Evolutionary conservation across 176 grass and related monocot genomes (phyloP), one percentile per base, ranked within the genome.

Genomic region (Juncus effusus): DNA sequence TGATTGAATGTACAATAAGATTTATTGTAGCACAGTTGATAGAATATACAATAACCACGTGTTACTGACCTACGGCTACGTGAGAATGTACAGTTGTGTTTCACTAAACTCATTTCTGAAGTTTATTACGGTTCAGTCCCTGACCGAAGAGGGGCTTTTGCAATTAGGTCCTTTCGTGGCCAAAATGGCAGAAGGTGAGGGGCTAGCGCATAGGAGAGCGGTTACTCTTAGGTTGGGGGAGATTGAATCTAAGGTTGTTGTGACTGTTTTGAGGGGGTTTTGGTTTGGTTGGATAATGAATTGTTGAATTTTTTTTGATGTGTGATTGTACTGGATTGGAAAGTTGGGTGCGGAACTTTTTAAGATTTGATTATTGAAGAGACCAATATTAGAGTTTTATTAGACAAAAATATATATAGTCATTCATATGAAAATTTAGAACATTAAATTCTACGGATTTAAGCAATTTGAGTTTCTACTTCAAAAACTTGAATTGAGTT

Each of bases 51-150:
- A 87, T 2, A 97, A 97, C 56, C 88, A 97, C 16, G 88, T 92
- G 64, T 88, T 92, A 75, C 93, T 87, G 7, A 97, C 88, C 37
- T 92, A 96, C 0, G 93, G 93, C 42, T 96, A 96, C 41, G 82
- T 87, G 4, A 89, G 84, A 76, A 96, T 96, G 93, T 96, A 96
- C 71, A 96, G 88, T 1, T 85, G 93, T 5, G 88, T 96, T 16
- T 96, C 93, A 3, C 60, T 96, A 69, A 83, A 81, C 55, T 96
- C 93, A 19, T 96, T 96, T 70, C 79, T 96, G 9, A 96, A 96
- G 11, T 96, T 91, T 74, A 91, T 96, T 16, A 96, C 93, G 4
- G 93, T 96, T 3, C 93, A 96, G 3, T 91, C 88, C 59, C 16
- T 96, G 38, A 77, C 88, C 0, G 88, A 97, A 83, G 93, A 97